Evolutionary conservation across 768 basidiomycete species (phyloP).

Genomic region (Boletellus ananas): DNA sequence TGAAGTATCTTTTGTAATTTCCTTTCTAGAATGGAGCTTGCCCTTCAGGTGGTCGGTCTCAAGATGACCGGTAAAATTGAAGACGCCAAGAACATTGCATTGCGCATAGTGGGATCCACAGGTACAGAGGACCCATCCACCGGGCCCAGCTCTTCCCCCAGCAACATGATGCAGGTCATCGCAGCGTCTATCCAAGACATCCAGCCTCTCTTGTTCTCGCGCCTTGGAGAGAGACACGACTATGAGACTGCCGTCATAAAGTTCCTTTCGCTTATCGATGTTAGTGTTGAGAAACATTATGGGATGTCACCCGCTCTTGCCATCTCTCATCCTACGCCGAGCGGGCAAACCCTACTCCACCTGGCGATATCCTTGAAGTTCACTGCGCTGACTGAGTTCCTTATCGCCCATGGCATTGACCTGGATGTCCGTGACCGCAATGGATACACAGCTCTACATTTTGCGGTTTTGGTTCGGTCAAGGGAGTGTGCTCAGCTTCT

Average conservation of each 20-base stretch:
- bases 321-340: slow-evolving; percentile 65
- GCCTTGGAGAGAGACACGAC: slow-evolving; percentile 51
- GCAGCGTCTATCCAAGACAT: slow-evolving; percentile 47
- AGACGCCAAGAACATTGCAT: slow-evolving; percentile 88
- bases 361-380: slow-evolving; percentile 80
- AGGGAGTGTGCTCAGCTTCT: slow-evolving; percentile 62
- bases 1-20: slow-evolving; percentile 11
- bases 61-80: slow-evolving; percentile 97
- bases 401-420: slow-evolving; percentile 70
- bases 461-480: slow-evolving; percentile 68
- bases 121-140: slow-evolving; percentile 47
- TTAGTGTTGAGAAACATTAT: slow-evolving; percentile 43
- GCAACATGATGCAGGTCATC: slow-evolving; percentile 54
- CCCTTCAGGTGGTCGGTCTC: slow-evolving; percentile 89
- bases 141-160: slow-evolving; percentile 28
- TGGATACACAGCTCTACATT: slow-evolving; percentile 87
- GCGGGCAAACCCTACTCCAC: slow-evolving; percentile 87
- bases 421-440: slow-evolving; percentile 83
- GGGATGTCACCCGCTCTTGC: slow-evolving; percentile 47
- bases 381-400: slow-evolving; percentile 61
- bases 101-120: slow-evolving; percentile 84
- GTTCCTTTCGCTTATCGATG: slow-evolving; percentile 76
- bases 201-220: slow-evolving; percentile 53
- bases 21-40: slow-evolving; percentile 80
- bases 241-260: slow-evolving; percentile 78